Evolutionary conservation across 345 rosid genomes (phyloP).

Genomic region (Cardamine occulta): DNA sequence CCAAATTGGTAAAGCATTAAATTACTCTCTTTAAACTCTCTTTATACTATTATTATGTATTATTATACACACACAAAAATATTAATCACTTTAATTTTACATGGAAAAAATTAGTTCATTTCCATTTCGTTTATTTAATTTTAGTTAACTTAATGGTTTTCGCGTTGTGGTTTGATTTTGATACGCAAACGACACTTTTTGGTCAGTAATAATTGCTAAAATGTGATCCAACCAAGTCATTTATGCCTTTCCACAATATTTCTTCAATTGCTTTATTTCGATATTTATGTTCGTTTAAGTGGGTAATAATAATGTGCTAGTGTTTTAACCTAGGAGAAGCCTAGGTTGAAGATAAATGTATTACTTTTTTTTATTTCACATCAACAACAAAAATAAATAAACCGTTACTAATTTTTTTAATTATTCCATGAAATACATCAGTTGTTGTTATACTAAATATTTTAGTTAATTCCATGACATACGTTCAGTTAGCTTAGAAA

Average conservation of each 20-base stretch:
- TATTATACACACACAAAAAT: background rate
- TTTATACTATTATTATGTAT: background rate
- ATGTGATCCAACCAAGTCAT: conserved; percentile 8
- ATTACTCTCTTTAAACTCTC: background rate
- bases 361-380: background rate
- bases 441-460: background rate
- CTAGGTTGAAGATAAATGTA: background rate
- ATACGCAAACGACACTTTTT: conserved; percentile 24
- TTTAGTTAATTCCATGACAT: background rate
- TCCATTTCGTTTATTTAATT: background rate
- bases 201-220: background rate
- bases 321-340: conserved; percentile 9
- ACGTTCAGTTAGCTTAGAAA: background rate
- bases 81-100: background rate
- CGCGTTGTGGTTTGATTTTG: conserved; percentile 1
- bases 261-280: background rate
- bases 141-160: background rate
- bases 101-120: background rate
- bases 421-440: background rate
- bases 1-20: conserved; percentile 66
- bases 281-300: background rate
- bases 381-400: background rate
- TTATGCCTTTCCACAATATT: conserved; percentile 18
- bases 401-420: conserved; percentile 3
- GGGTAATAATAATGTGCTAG: background rate